A percentile compares a stretch with the other conserved stretches of the same genome.
phyloP scores from a whole-genome alignment of 73 alveolate genomes.

The Tetrahymena elliotti region DNA sequence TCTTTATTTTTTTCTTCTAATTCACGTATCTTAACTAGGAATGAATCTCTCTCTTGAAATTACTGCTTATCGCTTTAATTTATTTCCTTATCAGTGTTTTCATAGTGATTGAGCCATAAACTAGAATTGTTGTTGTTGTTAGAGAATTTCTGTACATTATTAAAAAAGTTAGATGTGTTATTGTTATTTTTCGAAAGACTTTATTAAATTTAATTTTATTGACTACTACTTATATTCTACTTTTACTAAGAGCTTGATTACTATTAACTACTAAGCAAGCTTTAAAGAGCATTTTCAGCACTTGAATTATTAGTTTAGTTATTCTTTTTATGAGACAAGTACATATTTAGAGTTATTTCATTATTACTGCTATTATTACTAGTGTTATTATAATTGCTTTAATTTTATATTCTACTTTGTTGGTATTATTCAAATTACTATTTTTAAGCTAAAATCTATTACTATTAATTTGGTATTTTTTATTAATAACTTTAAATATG shows the following conservation, averaged over 20 bases:
- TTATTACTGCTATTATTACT: not conserved
- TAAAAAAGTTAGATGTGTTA: not conserved
- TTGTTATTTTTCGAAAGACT: not conserved
- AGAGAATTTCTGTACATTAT: not conserved
- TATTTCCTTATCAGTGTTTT: not conserved
- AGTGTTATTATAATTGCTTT: not conserved
- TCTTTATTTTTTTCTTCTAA: not conserved
- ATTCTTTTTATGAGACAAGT: not conserved
- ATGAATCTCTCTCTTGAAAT: not conserved
- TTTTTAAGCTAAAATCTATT: not conserved
- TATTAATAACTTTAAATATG: too few relatives aligned
- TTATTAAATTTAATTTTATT: not conserved
- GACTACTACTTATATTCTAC: not conserved
- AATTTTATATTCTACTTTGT: too few relatives aligned
- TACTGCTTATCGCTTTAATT: not conserved
- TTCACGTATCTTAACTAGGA: not conserved
- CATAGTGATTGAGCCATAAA: not conserved
- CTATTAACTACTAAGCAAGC: not conserved
- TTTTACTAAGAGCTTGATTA: not conserved
- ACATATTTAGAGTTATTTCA: not conserved
- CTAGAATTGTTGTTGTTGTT: not conserved
- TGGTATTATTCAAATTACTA: not conserved
- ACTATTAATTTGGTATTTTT: not conserved
- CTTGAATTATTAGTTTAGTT: not conserved
- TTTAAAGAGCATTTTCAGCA: not conserved